These are phyloP conservation scores for Acmispon strigosus DNA, from an alignment of 306 rosid genomes.

Conservation along the genomic window DNA sequence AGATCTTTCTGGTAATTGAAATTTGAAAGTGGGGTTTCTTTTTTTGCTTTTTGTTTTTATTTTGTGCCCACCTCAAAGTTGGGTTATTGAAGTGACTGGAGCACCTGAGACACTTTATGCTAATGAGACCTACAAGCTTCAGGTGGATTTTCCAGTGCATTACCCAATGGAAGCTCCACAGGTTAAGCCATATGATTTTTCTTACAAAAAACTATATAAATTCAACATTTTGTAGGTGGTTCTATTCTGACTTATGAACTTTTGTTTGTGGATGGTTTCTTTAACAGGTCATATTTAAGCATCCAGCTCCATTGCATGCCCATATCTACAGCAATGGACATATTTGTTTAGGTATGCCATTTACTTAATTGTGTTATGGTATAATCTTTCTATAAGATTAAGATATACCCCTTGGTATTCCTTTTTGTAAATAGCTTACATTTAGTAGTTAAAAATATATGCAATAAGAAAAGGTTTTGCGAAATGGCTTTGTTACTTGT, in stretches of 20 bases:
- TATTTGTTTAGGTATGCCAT: conserved; percentile 78
- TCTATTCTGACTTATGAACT: background rate
- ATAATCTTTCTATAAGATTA: too few species aligned
- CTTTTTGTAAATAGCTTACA: background rate
- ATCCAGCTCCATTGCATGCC: conserved; percentile 97
- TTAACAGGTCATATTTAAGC: conserved; percentile 81
- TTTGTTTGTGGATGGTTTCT: conserved; percentile 11
- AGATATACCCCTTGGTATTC: background rate
- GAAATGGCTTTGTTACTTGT: background rate
- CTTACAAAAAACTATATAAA: background rate
- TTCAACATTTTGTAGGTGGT: background rate
- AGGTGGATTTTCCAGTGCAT: conserved; percentile 98
- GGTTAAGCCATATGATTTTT: conserved; percentile 37
- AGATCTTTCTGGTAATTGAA: conserved; percentile 19
- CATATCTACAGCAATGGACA: conserved; percentile 99
- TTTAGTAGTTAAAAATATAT: background rate
- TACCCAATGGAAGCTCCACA: conserved; percentile 99
- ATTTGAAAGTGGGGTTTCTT: conserved; percentile 50
- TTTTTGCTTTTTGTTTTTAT: background rate
- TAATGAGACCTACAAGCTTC: conserved; percentile 93
- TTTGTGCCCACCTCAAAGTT: conserved; percentile 38
- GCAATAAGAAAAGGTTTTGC: background rate
- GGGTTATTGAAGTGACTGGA: conserved; percentile 98
- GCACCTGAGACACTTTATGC: conserved; percentile 93
- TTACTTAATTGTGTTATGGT: background rate